These are phyloP conservation scores for Venturia pyrina DNA, from an alignment of 2,329 filamentous ascomycete species.

Conservation along the genomic window DNA sequence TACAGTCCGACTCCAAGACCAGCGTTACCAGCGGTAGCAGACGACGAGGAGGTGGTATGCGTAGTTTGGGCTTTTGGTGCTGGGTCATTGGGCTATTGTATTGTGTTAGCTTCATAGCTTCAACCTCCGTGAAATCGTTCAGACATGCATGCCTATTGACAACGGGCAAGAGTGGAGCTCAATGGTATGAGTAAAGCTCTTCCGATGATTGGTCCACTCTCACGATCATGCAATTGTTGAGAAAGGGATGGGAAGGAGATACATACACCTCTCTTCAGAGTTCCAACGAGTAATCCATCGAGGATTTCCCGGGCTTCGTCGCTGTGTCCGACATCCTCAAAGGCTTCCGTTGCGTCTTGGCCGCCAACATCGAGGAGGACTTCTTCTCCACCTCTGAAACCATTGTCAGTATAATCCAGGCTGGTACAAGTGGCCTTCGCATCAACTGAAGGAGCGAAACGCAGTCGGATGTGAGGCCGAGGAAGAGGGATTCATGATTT, in stretches of 20 bases:
- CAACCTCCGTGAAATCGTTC: no score
- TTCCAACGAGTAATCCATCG: conserved; percentile 62
- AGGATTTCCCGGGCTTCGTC: conserved; percentile 97
- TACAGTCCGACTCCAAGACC: conserved; percentile 72
- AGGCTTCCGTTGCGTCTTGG: conserved; percentile 94
- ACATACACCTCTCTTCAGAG: conserved; percentile 70
- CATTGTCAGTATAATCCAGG: not conserved
- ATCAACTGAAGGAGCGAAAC: not conserved
- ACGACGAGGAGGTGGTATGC: conserved; percentile 41
- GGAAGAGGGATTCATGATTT: conserved; percentile 10
- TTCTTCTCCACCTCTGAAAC: conserved; percentile 82
- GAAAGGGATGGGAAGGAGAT: not conserved
- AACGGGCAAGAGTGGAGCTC: not conserved
- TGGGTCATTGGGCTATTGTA: conserved; percentile 62
- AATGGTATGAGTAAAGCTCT: not conserved
- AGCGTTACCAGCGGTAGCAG: conserved; percentile 37
- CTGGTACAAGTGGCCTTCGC: not conserved
- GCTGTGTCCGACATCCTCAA: conserved; percentile 98
- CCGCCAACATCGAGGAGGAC: conserved; percentile 92
- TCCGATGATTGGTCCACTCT: not conserved
- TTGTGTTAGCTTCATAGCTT: not conserved
- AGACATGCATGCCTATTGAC: not conserved
- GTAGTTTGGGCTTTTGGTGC: conserved; percentile 50
- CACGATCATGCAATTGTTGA: not conserved
- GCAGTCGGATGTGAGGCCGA: not conserved